A percentile compares a stretch with the other conserved stretches of the same genome.
These are phyloP conservation scores for Sindora glabra DNA, from an alignment of 306 rosid genomes.

Conservation along the genomic window DNA sequence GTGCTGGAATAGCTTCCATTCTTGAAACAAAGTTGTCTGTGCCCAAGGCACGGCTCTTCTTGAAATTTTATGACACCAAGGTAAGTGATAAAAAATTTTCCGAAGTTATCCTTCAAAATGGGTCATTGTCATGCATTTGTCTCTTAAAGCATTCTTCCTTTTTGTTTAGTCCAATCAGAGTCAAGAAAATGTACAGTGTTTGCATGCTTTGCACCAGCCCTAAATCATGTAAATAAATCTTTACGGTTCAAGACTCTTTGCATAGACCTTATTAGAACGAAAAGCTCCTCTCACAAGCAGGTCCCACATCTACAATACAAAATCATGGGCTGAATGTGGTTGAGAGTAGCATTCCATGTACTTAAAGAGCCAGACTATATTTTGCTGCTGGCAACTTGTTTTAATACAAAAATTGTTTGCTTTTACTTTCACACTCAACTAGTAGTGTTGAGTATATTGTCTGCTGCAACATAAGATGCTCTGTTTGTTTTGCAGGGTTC, in stretches of 20 bases:
- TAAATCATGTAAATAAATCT: constrained; percentile 64
- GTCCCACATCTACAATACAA: no score
- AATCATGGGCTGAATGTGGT: no score
- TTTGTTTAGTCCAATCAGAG: constrained; percentile 68
- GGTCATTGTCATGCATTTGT: constrained; percentile 20
- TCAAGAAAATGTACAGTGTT: constrained; percentile 85
- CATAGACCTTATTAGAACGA: constrained; percentile 14
- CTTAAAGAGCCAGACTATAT: neutral
- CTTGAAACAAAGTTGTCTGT: constrained; percentile 53
- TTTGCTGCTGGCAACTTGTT: neutral
- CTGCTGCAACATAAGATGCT: neutral
- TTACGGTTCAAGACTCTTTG: constrained; percentile 29
- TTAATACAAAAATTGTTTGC: no score
- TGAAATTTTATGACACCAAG: constrained; percentile 57
- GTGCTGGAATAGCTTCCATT: constrained; percentile 47
- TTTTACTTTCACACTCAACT: neutral
- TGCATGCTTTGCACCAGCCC: constrained; percentile 87
- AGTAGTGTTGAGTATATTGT: neutral
- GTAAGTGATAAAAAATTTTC: constrained; percentile 27
- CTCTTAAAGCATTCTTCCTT: constrained; percentile 52
- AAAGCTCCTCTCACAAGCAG: no score
- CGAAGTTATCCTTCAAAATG: neutral
- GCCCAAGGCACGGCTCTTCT: constrained; percentile 50
- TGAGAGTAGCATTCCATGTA: no score
- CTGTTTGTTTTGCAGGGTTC: constrained; percentile 45